Evolutionary conservation across 208 protist species (phyloP).

Genomic region (Leishmania lainsoni): DNA sequence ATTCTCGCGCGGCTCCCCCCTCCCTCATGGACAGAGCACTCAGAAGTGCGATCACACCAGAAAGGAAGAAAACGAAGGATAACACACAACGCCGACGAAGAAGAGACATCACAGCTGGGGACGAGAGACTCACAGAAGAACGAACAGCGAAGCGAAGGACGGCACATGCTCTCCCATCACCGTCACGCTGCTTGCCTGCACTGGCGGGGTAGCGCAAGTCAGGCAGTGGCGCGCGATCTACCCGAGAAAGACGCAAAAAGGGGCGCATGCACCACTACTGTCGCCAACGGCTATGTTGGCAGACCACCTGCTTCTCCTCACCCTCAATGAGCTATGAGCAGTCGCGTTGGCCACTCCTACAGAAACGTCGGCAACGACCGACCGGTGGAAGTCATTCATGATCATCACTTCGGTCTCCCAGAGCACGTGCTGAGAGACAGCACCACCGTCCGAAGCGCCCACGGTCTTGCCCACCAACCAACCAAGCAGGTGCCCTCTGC

Average conservation of each 20-base stretch:
- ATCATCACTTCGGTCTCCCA: conserved; percentile 6
- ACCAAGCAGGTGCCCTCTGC: neutral
- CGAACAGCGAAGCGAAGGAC: neutral
- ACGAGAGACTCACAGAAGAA: neutral
- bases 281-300: neutral
- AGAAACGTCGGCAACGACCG: neutral
- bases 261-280: neutral
- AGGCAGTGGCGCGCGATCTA: too few relatives aligned
- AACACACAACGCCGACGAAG: too few relatives aligned
- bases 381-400: conserved; percentile 19
- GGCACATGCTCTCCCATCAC: neutral
- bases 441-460: neutral
- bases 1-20: too few relatives aligned
- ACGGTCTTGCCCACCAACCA: neutral
- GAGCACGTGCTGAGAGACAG: neutral
- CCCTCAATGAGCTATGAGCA: neutral
- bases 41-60: too few relatives aligned
- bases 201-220: neutral
- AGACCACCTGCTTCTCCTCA: neutral
- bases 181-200: neutral
- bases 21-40: too few relatives aligned
- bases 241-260: too few relatives aligned
- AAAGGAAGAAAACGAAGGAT: too few relatives aligned
- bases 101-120: too few relatives aligned
- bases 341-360: neutral